Evolutionary conservation across 352 stramenopile genomes (phyloP).

Genomic region (Saprolegnia parasitica): DNA sequence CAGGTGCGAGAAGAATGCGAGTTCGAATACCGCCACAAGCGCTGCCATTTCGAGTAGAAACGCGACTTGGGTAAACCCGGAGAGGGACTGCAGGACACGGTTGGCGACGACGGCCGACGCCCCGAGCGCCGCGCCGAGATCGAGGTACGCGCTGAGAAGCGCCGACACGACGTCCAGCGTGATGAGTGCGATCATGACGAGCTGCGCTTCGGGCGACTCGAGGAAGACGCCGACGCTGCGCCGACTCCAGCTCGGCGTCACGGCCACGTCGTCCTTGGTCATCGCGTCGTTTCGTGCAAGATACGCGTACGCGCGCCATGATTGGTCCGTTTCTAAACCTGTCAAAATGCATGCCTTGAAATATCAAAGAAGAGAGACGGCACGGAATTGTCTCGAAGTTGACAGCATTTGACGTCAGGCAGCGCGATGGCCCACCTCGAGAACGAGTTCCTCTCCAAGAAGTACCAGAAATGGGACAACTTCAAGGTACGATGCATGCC

Average conservation of each 20-base stretch:
- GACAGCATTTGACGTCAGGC: not conserved
- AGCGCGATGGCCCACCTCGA: conserved; percentile 28
- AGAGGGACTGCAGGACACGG: conserved; percentile 48
- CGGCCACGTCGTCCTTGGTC: not conserved
- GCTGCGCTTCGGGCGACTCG: conserved; percentile 51
- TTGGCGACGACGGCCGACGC: conserved; percentile 23
- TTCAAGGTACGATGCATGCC: conserved; percentile 46
- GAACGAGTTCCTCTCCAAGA: conserved; percentile 80
- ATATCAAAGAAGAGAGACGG: not conserved
- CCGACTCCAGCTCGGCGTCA: not conserved
- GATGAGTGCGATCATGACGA: conserved; percentile 48
- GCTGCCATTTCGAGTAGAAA: conserved; percentile 55
- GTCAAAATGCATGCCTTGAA: not conserved
- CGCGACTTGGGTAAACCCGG: conserved; percentile 53
- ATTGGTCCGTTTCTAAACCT: not conserved
- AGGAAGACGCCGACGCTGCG: conserved; percentile 37
- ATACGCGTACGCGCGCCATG: not conserved
- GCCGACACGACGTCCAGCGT: conserved; percentile 43
- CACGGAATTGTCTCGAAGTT: not conserved
- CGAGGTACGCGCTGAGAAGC: conserved; percentile 14
- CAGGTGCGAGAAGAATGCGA: conserved; percentile 47
- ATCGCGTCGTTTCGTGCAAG: not conserved
- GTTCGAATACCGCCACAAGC: conserved; percentile 41
- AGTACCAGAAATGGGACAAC: conserved; percentile 86
- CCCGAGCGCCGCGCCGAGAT: not conserved